A percentile compares a stretch with the other conserved stretches of the same genome.
Conservation (phyloP, 2,329 filamentous ascomycete species). For the Dactylellina cionopaga region DNA sequence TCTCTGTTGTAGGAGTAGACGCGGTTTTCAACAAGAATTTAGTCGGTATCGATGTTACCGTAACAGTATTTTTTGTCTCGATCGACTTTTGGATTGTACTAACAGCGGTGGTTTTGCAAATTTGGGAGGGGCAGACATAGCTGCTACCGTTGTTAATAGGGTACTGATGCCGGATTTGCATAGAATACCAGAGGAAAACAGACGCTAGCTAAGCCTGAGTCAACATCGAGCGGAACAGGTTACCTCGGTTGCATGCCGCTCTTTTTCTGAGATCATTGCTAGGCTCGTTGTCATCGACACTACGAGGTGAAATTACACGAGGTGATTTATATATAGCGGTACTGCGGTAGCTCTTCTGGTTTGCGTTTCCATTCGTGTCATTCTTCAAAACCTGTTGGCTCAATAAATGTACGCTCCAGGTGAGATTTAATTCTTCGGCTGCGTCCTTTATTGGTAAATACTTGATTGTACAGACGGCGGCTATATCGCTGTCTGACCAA, state of each 20-base stretch:
- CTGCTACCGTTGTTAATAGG: neutral
- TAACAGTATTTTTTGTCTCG: neutral
- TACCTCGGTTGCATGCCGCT: neutral
- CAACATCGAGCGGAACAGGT: neutral
- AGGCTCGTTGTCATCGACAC: too few species aligned
- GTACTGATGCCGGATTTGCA: neutral
- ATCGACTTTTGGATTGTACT: neutral
- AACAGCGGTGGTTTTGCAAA: neutral
- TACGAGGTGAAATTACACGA: too few species aligned
- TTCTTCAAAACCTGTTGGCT: neutral
- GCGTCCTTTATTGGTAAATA: neutral
- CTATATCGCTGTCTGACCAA: neutral
- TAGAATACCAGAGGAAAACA: neutral
- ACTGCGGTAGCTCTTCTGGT: neutral
- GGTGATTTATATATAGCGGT: too few species aligned
- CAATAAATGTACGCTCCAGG: neutral
- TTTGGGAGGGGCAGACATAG: neutral
- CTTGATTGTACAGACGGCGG: neutral
- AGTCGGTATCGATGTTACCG: neutral
- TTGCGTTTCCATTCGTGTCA: neutral
- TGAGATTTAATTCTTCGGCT: neutral
- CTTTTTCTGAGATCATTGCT: neutral
- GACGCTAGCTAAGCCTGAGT: neutral
- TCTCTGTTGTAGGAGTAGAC: neutral
- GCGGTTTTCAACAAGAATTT: neutral